Evolutionary conservation across 371 early-diverging fungal species (phyloP).

Genomic region (Mortierella sp.): DNA sequence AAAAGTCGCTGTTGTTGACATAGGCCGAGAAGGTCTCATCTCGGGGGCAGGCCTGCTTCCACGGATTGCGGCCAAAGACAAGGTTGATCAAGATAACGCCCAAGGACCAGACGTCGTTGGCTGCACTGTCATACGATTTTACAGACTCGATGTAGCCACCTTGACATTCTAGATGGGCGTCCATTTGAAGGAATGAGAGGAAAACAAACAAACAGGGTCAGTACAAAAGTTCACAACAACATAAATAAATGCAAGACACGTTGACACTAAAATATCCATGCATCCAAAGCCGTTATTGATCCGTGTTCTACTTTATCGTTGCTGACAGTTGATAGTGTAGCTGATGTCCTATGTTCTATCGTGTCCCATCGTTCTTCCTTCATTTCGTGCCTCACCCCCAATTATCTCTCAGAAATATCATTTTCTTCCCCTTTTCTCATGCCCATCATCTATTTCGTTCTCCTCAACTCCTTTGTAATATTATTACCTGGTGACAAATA

Average conservation of each 20-base stretch:
- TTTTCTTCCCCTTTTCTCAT: neutral
- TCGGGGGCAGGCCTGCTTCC: constrained; percentile 79
- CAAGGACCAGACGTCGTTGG: constrained; percentile 90
- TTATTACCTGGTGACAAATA: constrained; percentile 90
- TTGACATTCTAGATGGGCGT: constrained; percentile 76
- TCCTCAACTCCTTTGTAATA: neutral
- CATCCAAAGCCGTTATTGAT: neutral
- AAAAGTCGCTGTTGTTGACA: constrained; percentile 67
- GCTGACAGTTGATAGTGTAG: too few relatives aligned
- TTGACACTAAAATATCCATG: neutral
- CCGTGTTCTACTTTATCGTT: too few relatives aligned
- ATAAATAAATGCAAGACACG: constrained; percentile 1
- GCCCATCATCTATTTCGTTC: neutral
- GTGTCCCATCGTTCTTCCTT: neutral
- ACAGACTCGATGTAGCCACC: constrained; percentile 67
- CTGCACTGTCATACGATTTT: constrained; percentile 76
- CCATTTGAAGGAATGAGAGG: neutral
- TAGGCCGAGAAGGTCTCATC: constrained; percentile 85
- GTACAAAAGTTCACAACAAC: neutral
- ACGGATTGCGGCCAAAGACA: constrained; percentile 83
- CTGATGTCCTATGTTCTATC: neutral
- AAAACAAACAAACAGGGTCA: neutral
- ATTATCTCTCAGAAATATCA: too few relatives aligned
- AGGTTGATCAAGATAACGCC: constrained; percentile 88
- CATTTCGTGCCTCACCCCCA: neutral